Conservation (phyloP, 2,329 filamentous ascomycete genomes). For the Truncatella angustata region DNA sequence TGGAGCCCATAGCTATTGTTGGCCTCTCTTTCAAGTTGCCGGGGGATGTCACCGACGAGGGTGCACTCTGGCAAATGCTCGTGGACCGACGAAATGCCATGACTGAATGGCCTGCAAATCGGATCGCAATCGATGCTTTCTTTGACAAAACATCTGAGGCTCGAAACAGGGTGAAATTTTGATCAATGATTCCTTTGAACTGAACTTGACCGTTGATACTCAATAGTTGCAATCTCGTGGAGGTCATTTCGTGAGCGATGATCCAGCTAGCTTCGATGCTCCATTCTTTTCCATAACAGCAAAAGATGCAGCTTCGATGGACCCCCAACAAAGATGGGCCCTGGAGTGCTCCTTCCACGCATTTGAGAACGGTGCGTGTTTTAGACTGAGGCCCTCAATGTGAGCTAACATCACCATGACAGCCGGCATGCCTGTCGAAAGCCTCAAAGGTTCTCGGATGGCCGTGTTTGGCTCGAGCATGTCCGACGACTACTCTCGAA, state of each 20-base stretch:
- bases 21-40: conserved; percentile 25
- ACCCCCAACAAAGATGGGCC: not conserved
- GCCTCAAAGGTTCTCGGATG: conserved; percentile 8
- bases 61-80: conserved; percentile 26
- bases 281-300: not conserved
- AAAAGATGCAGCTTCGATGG: not conserved
- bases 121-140: conserved; percentile 29
- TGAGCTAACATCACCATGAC: not conserved
- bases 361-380: not conserved
- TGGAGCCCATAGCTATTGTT: conserved; percentile 26
- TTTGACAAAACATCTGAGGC: conserved; percentile 19
- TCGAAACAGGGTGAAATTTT: not conserved
- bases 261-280: not conserved
- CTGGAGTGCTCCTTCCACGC: not conserved
- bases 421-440: conserved; percentile 14
- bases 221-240: not conserved
- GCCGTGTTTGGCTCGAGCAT: conserved; percentile 12
- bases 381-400: not conserved
- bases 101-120: conserved; percentile 23
- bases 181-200: not conserved
- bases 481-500: conserved; percentile 9
- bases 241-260: not conserved
- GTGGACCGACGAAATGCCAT: conserved; percentile 25
- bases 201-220: not conserved
- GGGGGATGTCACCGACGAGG: conserved; percentile 23